Evolutionary conservation across 371 early-diverging fungal species (phyloP).

Genomic region (Haplosporangium sp.): DNA sequence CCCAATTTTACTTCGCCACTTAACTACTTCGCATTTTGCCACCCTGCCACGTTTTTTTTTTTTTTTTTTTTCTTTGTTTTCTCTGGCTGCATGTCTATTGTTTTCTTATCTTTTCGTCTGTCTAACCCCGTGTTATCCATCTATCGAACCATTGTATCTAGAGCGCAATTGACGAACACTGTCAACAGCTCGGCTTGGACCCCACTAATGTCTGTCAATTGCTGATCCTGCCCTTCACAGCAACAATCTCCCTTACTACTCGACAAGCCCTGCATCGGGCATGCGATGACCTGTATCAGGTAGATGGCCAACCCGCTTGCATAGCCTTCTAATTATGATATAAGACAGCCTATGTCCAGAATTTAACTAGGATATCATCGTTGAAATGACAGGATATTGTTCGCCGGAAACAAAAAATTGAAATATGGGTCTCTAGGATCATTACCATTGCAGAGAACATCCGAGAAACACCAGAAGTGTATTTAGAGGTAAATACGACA

Average conservation of each 20-base stretch:
- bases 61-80: neutral
- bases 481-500: conserved; percentile 27
- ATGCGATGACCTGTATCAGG: conserved; percentile 44
- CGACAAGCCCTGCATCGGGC: conserved; percentile 29
- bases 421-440: conserved; percentile 43
- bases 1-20: neutral
- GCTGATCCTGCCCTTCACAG: conserved; percentile 38
- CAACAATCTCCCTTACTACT: conserved; percentile 35
- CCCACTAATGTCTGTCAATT: conserved; percentile 33
- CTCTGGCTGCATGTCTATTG: neutral
- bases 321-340: neutral
- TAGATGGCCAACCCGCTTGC: neutral
- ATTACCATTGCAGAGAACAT: conserved; percentile 49
- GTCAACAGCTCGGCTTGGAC: conserved; percentile 36
- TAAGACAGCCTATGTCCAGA: neutral
- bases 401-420: conserved; percentile 31
- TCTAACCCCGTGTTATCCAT: neutral
- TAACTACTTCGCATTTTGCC: conserved; percentile 1
- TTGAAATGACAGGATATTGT: conserved; percentile 33
- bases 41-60: neutral
- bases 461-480: conserved; percentile 31
- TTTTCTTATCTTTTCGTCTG: neutral
- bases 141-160: neutral
- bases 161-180: conserved; percentile 19
- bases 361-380: neutral